Evolutionary conservation across 495 filamentous ascomycete genomes (phyloP), one percentile per base, ranked within the genome.

Genomic region (Penicillium paradoxum): DNA sequence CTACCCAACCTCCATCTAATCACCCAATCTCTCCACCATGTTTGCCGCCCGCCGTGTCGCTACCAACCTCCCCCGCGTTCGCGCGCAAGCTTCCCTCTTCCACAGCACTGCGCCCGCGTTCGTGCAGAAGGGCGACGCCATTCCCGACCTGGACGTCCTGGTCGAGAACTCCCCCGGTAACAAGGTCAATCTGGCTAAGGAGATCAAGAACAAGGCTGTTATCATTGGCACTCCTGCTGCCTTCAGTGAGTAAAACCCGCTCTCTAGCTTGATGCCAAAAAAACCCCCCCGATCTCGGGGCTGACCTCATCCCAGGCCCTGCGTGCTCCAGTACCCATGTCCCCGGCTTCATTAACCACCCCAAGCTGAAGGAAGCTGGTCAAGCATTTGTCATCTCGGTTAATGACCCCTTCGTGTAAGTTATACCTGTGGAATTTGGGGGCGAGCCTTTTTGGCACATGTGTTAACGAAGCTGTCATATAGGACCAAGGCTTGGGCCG

Each of bases 381-480:
- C 65, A 82, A 42, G 86, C 92, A 36, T 95, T 92, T 56, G 90
- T 97, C 22, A 84, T 98, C 45, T 79, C 84, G 21, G 90, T 97
- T 67, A 98, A 98, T 72, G 93, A 98, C 68, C 82, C 91, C 24
- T 97, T 97, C 70, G 93, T 97, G 83, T 95, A 80, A 74, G 87
- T 15, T 4, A 33, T 1, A 34, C 10, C 25, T 29, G 32, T 24
- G 29, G 29, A 48, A 13, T 58, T 40, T 14, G 32, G 4, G 18
- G 11, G 3, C 19, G 46, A 42, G 14, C 21, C 21, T 8, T 15
- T n/a, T 27, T 15, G 13, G 11, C 19, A 8, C 24, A 4, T 53
- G 19, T 27, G 21, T 41, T 48, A 36, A 51, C 45, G 13, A 14
- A 42, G 27, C 24, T 36, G 9, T 53, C 19, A 40, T 41, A 50